Evolutionary conservation across 768 basidiomycete species (phyloP).

Genomic region (Paxillus rubicundulus): DNA sequence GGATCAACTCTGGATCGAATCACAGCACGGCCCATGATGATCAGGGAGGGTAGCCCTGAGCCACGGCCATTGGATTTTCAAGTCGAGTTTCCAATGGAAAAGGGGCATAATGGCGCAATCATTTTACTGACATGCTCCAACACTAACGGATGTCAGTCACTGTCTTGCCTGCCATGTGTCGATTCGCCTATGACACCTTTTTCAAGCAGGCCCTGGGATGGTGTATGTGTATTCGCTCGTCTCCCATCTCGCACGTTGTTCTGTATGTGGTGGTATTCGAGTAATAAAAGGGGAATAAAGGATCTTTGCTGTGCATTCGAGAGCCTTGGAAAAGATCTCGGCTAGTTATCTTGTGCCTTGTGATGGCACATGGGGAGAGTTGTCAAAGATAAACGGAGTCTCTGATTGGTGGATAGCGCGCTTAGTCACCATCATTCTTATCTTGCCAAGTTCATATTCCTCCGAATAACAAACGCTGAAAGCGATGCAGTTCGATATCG

Average conservation of each 20-base stretch:
- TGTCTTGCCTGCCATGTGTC: background rate
- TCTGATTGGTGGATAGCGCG: background rate
- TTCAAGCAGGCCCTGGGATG: background rate
- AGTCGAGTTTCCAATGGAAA: no score
- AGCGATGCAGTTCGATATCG: no score
- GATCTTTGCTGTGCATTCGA: no score
- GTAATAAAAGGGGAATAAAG: no score
- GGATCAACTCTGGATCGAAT: no score
- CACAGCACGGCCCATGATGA: no score
- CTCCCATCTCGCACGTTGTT: no score
- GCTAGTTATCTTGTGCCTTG: background rate
- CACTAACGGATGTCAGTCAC: background rate
- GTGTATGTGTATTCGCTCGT: background rate
- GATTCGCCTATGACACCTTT: background rate
- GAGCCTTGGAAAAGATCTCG: background rate
- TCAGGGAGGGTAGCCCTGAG: no score
- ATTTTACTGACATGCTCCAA: background rate
- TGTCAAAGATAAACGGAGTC: background rate
- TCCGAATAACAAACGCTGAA: background rate
- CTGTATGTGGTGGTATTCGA: no score
- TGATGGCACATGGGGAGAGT: background rate
- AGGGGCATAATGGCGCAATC: no score
- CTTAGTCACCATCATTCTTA: constrained; percentile 13
- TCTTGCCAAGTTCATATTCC: constrained; percentile 7
- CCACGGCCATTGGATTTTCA: no score